phyloP scores from a whole-genome alignment of 1,284 basidiomycete species.

The Boletus hoseneyae region DNA sequence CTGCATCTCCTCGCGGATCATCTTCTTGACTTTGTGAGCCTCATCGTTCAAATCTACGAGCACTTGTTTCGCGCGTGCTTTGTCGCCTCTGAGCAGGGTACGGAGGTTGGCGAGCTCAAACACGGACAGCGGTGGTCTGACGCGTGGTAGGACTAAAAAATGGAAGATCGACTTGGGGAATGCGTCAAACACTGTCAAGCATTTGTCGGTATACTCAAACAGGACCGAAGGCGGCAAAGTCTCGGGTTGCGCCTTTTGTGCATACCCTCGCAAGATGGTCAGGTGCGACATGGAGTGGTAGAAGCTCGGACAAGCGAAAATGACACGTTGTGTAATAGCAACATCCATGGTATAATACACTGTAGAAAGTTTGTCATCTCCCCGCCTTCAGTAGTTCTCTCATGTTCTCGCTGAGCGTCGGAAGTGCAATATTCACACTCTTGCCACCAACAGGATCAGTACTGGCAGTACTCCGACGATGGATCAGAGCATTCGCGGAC shows the following conservation, averaged over 20 bases:
- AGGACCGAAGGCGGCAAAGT: conserved; percentile 58
- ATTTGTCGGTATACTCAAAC: conserved; percentile 56
- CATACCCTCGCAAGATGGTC: conserved; percentile 62
- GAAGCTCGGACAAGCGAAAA: not conserved
- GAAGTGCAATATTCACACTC: conserved; percentile 35
- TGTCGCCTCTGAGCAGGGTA: conserved; percentile 57
- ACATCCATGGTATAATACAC: conserved; percentile 22
- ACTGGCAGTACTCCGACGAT: conserved; percentile 15
- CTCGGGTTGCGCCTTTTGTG: conserved; percentile 46
- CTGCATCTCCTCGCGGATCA: conserved; percentile 82
- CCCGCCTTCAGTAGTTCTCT: conserved; percentile 49
- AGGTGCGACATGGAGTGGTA: conserved; percentile 40
- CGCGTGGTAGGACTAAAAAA: conserved; percentile 73
- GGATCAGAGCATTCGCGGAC: conserved; percentile 28
- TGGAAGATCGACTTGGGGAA: conserved; percentile 88
- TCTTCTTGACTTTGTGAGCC: conserved; percentile 50
- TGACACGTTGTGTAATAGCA: too few species aligned
- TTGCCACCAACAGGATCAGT: conserved; percentile 9
- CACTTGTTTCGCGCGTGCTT: conserved; percentile 49
- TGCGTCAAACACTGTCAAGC: conserved; percentile 79
- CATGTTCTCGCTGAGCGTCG: conserved; percentile 53
- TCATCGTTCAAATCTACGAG: conserved; percentile 56
- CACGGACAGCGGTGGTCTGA: conserved; percentile 34
- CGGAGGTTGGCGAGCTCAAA: conserved; percentile 55
- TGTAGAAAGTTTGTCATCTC: conserved; percentile 22